phyloP scores from a whole-genome alignment of 768 basidiomycete genomes.

The Lentinula raphanica region DNA sequence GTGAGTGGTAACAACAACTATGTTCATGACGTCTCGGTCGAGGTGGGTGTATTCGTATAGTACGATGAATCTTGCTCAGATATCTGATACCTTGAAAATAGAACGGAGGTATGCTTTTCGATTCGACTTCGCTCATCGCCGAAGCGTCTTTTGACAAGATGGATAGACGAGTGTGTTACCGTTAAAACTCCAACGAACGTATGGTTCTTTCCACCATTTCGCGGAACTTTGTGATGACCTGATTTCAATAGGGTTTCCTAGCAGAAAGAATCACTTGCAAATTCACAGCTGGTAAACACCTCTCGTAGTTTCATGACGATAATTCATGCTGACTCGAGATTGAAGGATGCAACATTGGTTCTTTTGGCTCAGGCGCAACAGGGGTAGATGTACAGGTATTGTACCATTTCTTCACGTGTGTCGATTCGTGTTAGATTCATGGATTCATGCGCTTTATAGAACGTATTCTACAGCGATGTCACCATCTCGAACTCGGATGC shows the following conservation, averaged over 20 bases:
- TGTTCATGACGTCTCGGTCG: conserved; percentile 28
- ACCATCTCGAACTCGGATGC: conserved; percentile 18
- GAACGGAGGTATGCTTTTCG: conserved; percentile 2
- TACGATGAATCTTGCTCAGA: no score
- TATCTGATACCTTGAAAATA: neutral
- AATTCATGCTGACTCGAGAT: neutral
- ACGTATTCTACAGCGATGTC: conserved; percentile 18
- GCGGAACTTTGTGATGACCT: neutral
- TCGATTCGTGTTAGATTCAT: neutral
- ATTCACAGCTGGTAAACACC: conserved; percentile 10
- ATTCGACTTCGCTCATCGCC: no score
- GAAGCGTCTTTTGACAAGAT: no score
- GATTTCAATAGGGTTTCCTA: conserved; percentile 12
- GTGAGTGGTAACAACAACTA: conserved; percentile 22
- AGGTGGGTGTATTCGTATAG: conserved; percentile 11
- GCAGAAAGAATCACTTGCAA: conserved; percentile 14
- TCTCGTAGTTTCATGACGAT: neutral
- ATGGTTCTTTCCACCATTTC: neutral
- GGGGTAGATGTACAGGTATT: conserved; percentile 14
- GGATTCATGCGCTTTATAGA: neutral
- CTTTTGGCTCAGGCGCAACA: conserved; percentile 17
- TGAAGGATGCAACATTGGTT: conserved; percentile 20
- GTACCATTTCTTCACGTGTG: neutral
- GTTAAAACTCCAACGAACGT: conserved; percentile 25
- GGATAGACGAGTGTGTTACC: conserved; percentile 27